phyloP scores from a whole-genome alignment of 352 stramenopile genomes.

The Phytophthora citricola region DNA sequence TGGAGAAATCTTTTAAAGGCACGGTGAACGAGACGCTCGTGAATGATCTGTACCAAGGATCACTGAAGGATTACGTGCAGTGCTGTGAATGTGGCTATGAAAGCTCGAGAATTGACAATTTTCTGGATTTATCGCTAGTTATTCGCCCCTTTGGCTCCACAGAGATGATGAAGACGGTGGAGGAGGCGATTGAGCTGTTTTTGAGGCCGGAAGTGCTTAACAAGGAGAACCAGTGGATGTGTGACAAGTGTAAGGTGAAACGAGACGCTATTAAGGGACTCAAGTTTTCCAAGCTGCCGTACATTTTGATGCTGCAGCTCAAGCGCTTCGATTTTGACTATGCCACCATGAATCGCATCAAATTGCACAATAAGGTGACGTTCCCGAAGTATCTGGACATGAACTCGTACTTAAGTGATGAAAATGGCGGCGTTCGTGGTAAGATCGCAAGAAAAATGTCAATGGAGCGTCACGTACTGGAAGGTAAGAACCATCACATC shows the following conservation, averaged over 20 bases:
- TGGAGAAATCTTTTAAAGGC: constrained; percentile 89
- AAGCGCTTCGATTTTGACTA: constrained; percentile 95
- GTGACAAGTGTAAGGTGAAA: constrained; percentile 84
- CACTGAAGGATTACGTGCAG: constrained; percentile 91
- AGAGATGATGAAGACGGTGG: constrained; percentile 85
- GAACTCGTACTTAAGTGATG: constrained; percentile 84
- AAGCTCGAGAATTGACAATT: constrained; percentile 86
- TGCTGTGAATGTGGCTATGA: constrained; percentile 88
- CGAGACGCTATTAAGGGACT: constrained; percentile 91
- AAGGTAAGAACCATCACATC: constrained; percentile 45
- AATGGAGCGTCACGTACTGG: constrained; percentile 81
- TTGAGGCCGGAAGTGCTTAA: constrained; percentile 87
- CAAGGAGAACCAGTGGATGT: constrained; percentile 92
- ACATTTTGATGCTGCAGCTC: constrained; percentile 90
- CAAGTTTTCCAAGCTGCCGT: constrained; percentile 89
- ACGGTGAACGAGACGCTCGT: constrained; percentile 89
- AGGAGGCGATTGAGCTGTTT: constrained; percentile 91
- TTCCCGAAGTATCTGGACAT: constrained; percentile 92
- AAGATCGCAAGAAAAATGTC: constrained; percentile 89
- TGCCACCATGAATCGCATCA: constrained; percentile 87
- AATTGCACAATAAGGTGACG: constrained; percentile 87
- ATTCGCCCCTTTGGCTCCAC: constrained; percentile 89
- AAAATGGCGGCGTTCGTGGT: constrained; percentile 52
- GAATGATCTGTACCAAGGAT: constrained; percentile 87
- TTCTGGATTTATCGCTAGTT: constrained; percentile 91